Evolutionary conservation across 2,329 filamentous ascomycete species (phyloP).

Genomic region (Alternaria novae-zelandiae): DNA sequence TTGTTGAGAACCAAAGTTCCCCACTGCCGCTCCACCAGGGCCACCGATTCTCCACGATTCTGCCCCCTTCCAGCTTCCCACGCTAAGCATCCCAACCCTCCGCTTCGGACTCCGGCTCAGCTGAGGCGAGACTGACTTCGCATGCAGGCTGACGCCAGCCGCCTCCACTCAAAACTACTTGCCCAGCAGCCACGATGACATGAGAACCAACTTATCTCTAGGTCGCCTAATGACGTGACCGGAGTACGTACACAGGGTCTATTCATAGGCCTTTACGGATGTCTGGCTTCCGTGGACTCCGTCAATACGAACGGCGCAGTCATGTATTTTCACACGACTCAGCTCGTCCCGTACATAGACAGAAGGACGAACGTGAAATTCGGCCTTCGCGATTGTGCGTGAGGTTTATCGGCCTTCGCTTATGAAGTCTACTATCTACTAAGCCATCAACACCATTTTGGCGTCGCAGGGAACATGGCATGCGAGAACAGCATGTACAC

Average conservation of each 20-base stretch:
- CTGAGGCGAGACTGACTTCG: constrained; percentile 15
- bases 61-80: constrained; percentile 8
- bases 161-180: background rate
- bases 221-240: background rate
- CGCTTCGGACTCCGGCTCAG: constrained; percentile 5
- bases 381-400: background rate
- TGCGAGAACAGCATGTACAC: constrained; percentile 2
- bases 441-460: constrained; percentile 2
- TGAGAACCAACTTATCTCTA: background rate
- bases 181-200: background rate
- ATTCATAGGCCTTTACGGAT: constrained; percentile 1
- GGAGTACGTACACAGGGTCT: background rate
- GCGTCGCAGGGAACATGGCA: constrained; percentile 3
- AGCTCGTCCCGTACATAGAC: background rate
- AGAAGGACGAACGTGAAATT: background rate
- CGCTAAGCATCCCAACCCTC: constrained; percentile 6
- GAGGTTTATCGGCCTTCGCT: background rate
- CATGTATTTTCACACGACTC: background rate
- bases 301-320: background rate
- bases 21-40: constrained; percentile 3
- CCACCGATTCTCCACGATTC: constrained; percentile 13
- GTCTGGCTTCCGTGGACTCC: background rate
- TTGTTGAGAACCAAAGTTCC: background rate
- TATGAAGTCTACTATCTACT: background rate
- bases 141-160: constrained; percentile 24